Conservation (phyloP, 225 moss, liverwort and hornwort species). For the Polytrichum formosum region DNA sequence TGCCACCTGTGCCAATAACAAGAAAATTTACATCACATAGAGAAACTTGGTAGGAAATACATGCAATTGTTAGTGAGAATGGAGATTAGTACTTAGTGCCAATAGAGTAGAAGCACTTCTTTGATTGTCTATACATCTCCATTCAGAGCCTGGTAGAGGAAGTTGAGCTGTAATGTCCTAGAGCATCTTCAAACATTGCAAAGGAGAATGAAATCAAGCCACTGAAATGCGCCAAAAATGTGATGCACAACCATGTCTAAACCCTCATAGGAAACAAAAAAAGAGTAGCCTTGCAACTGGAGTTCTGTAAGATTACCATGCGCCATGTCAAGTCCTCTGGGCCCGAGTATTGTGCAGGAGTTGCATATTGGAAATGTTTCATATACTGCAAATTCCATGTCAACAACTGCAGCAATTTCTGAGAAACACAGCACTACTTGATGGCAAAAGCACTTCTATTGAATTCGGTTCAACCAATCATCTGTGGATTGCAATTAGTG, state of each 20-base stretch:
- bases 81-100: neutral
- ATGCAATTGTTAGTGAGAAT: neutral
- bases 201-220: neutral
- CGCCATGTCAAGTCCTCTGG: slow-evolving; percentile 48
- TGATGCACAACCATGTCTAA: too few relatives aligned
- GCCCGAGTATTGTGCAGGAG: slow-evolving; percentile 42
- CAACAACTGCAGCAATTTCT: neutral
- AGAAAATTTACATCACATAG: neutral
- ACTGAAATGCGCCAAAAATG: neutral
- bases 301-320: slow-evolving; percentile 20
- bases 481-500: too few relatives aligned
- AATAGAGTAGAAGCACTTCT: neutral
- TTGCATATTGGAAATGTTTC: slow-evolving; percentile 27
- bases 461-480: too few relatives aligned
- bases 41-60: fast-evolving
- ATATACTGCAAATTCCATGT: slow-evolving; percentile 25
- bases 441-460: too few relatives aligned
- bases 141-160: too few relatives aligned
- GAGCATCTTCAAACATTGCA: neutral
- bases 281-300: neutral
- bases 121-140: too few relatives aligned
- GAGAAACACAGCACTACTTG: neutral
- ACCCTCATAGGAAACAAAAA: too few relatives aligned
- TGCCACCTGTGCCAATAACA: slow-evolving; percentile 20
- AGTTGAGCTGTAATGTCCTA: too few relatives aligned